Evolutionary conservation across 495 filamentous ascomycete genomes (phyloP).

Genomic region (Penicillium maclennaniae): DNA sequence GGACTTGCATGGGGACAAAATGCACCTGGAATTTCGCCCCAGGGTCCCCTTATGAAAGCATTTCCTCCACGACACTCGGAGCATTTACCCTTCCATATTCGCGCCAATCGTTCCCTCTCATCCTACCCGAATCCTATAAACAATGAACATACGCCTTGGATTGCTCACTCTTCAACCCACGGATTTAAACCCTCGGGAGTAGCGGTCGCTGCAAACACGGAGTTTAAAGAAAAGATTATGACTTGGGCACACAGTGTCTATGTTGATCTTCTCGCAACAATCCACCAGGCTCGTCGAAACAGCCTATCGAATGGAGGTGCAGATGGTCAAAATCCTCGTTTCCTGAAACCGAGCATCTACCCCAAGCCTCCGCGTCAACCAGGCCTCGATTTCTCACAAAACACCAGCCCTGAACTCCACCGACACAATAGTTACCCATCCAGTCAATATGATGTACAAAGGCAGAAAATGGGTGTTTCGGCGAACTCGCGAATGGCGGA

Average conservation of each 20-base stretch:
- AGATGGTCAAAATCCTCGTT: slow-evolving; percentile 32
- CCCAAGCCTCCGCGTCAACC: slow-evolving; percentile 58
- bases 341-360: slow-evolving; percentile 56
- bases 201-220: slow-evolving; percentile 41
- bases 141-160: slow-evolving; percentile 25
- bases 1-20: slow-evolving; percentile 33
- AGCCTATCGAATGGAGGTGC: slow-evolving; percentile 32
- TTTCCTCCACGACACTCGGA: slow-evolving; percentile 45
- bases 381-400: slow-evolving; percentile 40
- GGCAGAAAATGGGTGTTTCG: slow-evolving; percentile 18
- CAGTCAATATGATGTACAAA: slow-evolving; percentile 33
- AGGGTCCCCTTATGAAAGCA: slow-evolving; percentile 30
- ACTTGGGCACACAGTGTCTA: slow-evolving; percentile 86
- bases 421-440: slow-evolving; percentile 45
- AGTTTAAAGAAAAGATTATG: slow-evolving; percentile 77
- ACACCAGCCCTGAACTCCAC: slow-evolving; percentile 22
- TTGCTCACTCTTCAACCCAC: slow-evolving; percentile 15
- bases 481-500: slow-evolving; percentile 10
- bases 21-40: slow-evolving; percentile 22
- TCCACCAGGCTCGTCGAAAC: slow-evolving; percentile 58
- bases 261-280: slow-evolving; percentile 73
- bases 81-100: slow-evolving; percentile 39
- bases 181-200: slow-evolving; percentile 22
- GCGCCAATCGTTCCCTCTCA: slow-evolving; percentile 15
- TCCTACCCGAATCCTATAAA: slow-evolving; percentile 10